Evolutionary conservation across 2,329 filamentous ascomycete genomes (phyloP).

Genomic region (Cephalotrichum gorgonifer): DNA sequence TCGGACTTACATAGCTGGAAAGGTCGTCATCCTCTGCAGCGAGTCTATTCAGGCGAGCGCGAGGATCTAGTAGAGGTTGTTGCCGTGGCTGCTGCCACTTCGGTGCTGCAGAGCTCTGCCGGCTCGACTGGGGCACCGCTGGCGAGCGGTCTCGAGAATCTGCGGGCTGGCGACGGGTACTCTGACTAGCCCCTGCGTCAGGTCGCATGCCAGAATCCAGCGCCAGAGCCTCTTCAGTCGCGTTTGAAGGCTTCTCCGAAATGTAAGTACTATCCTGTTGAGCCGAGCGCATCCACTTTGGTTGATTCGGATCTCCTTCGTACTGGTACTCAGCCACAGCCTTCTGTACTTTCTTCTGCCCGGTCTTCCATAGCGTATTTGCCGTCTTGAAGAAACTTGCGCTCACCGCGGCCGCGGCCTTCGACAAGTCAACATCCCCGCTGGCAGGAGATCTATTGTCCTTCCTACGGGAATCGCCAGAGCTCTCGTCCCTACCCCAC

Average conservation of each 20-base stretch:
- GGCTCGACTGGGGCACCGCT: conserved; percentile 21
- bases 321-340: conserved; percentile 78
- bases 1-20: conserved; percentile 80
- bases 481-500: neutral
- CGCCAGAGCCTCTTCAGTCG: conserved; percentile 69
- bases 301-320: conserved; percentile 62
- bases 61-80: neutral
- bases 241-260: conserved; percentile 23
- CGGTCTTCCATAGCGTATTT: conserved; percentile 88
- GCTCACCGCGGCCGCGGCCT: conserved; percentile 73
- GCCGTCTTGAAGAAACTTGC: conserved; percentile 85
- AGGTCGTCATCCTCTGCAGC: conserved; percentile 69
- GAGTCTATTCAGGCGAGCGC: conserved; percentile 57
- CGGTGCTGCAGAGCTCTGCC: conserved; percentile 35
- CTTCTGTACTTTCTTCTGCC: conserved; percentile 86
- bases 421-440: conserved; percentile 54
- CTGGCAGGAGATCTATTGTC: conserved; percentile 41
- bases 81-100: conserved; percentile 45
- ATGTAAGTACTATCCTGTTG: conserved; percentile 32
- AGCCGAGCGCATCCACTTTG: conserved; percentile 88
- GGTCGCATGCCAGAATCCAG: conserved; percentile 48
- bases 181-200: neutral
- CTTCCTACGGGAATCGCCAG: neutral
- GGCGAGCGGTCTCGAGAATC: conserved; percentile 37
- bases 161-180: neutral